Evolutionary conservation across 805 yeast species (phyloP).

Genomic region (Tanozyma kutaoensis): DNA sequence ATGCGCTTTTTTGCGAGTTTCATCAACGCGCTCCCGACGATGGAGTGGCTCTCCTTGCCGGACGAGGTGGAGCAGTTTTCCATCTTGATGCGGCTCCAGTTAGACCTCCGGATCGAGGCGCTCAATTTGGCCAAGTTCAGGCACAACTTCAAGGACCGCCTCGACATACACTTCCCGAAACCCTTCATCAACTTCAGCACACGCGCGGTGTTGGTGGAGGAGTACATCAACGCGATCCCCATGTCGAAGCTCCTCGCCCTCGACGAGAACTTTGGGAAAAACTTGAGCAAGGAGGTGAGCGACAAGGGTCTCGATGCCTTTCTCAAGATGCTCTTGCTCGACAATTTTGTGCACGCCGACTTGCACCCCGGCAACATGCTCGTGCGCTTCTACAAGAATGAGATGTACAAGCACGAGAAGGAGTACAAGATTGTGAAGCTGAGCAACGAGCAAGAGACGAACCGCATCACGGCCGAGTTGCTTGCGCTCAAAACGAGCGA

Average conservation of each 20-base stretch:
- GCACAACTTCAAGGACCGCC: conserved; percentile 43
- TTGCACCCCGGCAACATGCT: conserved; percentile 94
- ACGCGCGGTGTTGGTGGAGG: conserved; percentile 71
- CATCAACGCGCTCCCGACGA: conserved; percentile 70
- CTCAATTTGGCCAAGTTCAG: conserved; percentile 62
- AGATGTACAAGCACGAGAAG: conserved; percentile 24
- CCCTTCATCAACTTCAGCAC: conserved; percentile 57
- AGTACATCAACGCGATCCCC: conserved; percentile 71
- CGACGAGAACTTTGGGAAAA: conserved; percentile 28
- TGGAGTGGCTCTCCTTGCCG: conserved; percentile 96
- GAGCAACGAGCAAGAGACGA: conserved; percentile 31
- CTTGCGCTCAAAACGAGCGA: conserved; percentile 18
- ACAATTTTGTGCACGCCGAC: conserved; percentile 94
- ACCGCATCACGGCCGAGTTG: conserved; percentile 29
- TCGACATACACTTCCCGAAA: conserved; percentile 67
- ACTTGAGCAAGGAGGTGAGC: conserved; percentile 53
- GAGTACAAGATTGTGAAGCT: conserved; percentile 29
- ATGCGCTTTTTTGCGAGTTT: conserved; percentile 69
- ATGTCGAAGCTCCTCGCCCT: conserved; percentile 51
- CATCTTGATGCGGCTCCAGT: conserved; percentile 72
- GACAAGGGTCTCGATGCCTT: conserved; percentile 86
- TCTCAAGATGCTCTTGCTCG: conserved; percentile 80
- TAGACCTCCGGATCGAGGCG: conserved; percentile 85
- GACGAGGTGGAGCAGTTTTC: conserved; percentile 87
- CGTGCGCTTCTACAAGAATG: conserved; percentile 50